These are phyloP conservation scores for Blepharisma undulans DNA, from an alignment of 169 alveolate species.

Conservation along the genomic window DNA sequence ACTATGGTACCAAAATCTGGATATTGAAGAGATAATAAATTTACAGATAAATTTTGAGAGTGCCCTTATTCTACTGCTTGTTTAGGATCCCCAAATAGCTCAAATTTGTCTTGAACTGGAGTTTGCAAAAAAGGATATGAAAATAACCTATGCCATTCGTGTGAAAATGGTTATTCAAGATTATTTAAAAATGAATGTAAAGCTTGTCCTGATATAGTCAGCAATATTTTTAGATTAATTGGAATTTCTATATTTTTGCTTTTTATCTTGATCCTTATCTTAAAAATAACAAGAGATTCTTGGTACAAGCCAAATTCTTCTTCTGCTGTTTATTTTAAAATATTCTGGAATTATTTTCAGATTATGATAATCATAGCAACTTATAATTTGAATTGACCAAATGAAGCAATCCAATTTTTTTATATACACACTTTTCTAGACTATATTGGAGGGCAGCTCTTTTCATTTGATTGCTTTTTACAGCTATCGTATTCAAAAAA, in stretches of 20 bases:
- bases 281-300: too few species aligned
- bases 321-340: too few species aligned
- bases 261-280: too few species aligned
- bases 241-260: slow-evolving; percentile 8
- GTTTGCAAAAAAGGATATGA: background rate
- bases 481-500: too few species aligned
- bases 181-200: background rate
- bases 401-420: too few species aligned
- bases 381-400: too few species aligned
- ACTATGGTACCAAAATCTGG: slow-evolving; percentile 40
- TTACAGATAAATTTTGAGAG: background rate
- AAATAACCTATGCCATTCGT: background rate
- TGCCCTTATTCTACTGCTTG: slow-evolving; percentile 19
- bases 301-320: too few species aligned
- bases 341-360: too few species aligned
- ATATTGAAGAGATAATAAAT: background rate
- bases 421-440: too few species aligned
- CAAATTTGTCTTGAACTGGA: background rate
- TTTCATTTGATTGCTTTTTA: too few species aligned
- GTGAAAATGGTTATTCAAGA: background rate
- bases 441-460: too few species aligned
- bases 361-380: too few species aligned
- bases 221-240: background rate
- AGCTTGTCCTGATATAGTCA: background rate
- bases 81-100: slow-evolving; percentile 2